Evolutionary conservation across 805 yeast species (phyloP), one percentile per base, ranked within the genome.

Genomic region (Sungouiella blattae): DNA sequence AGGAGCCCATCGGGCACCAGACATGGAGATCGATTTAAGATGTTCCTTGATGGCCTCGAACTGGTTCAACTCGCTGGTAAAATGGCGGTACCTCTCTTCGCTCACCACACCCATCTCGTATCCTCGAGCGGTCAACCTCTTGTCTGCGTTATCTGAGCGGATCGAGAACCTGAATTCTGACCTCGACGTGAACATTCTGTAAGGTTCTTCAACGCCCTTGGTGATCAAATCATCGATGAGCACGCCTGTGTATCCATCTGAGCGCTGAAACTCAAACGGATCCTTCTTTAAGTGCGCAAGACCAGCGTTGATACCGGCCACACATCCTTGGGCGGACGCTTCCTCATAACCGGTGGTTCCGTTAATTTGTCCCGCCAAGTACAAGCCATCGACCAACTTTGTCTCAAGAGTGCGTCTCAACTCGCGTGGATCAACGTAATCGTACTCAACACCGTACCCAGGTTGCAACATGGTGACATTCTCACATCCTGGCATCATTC

Each of bases 311-410:
- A 89, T 81, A 7, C 99, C 99, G 1, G 99, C 98, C 29, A 93
- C 64, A 35, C 87, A 71, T 1, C 99, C 99, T 53, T 93, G 98
- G 0, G 98, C 84, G 2, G 96, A 96, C 0, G 99, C 99, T 57
- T 93, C 99, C 63, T 93, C 99, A 51, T 93, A 93, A 0, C 99
- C 99, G 0, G 99, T 93, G 0, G 99, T 93, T 22, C 99, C 99
- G 54, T 93, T 93, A 27, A 93, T 93, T 58, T 93, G 99, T 1
- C 99, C 99, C 0, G 98, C 99, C 29, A 93, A 65, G 56, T 64
- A 93, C 24, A 93, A 60, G 0, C 97, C 97, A 8, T 71, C 62
- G 2, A 93, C 78, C 3, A 74, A 58, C 50, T 87, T 88, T 0
- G 98, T 87, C 53, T 91, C 96, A 30, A 93, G 60, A 0, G 94